Evolutionary conservation across 305 asterid genomes (phyloP).

Genomic region (Euphrasia arctica): DNA sequence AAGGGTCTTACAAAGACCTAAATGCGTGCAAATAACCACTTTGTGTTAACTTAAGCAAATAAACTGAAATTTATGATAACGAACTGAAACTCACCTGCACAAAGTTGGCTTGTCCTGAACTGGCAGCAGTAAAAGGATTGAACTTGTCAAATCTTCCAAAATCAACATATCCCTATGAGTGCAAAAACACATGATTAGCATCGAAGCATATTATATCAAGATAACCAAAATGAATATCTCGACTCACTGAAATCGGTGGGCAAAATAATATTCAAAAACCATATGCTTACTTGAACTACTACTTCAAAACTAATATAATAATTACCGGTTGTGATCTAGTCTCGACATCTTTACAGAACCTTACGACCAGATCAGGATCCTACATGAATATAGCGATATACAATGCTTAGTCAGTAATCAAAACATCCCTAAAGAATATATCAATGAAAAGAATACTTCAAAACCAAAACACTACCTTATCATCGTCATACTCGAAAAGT

Average conservation of each 20-base stretch:
- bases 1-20: constrained; percentile 2
- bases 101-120: constrained; percentile 60
- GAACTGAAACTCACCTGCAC: constrained; percentile 57
- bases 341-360: constrained; percentile 93
- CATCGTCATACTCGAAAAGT: constrained; percentile 68
- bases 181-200: constrained; percentile 29
- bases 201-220: constrained; percentile 17
- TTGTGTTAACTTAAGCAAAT: background rate
- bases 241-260: background rate
- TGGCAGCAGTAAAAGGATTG: constrained; percentile 62
- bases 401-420: constrained; percentile 20
- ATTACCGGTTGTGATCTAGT: constrained; percentile 67
- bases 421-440: constrained; percentile 17
- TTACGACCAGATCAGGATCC: constrained; percentile 71
- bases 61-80: constrained; percentile 14
- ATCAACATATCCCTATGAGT: constrained; percentile 83
- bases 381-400: constrained; percentile 32
- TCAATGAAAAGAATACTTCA: constrained; percentile 19
- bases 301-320: constrained; percentile 12
- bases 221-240: constrained; percentile 16
- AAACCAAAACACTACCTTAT: constrained; percentile 48
- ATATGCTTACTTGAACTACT: background rate
- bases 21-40: constrained; percentile 5
- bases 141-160: constrained; percentile 83
- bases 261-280: background rate